phyloP scores from a whole-genome alignment of 306 rosid genomes.

The Casuarina glauca region DNA sequence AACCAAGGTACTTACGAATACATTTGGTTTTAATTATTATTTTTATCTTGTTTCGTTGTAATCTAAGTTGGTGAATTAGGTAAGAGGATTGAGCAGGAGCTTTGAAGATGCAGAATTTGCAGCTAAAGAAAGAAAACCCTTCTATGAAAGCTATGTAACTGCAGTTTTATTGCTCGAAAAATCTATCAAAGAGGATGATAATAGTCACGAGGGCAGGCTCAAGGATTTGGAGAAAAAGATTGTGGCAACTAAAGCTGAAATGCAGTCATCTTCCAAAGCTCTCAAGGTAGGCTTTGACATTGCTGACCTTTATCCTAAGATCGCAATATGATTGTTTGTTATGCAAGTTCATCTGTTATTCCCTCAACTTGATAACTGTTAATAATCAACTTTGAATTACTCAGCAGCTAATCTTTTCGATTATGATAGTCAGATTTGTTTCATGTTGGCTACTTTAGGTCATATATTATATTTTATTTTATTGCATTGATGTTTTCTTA shows the following conservation, averaged over 20 bases:
- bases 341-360: conserved; percentile 14
- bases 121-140: conserved; percentile 57
- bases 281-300: conserved; percentile 60
- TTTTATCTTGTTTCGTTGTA: conserved; percentile 25
- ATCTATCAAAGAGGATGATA: conserved; percentile 81
- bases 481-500: not conserved
- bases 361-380: conserved; percentile 11
- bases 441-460: not conserved
- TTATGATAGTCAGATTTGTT: not conserved
- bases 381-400: not conserved
- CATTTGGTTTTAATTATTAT: not conserved
- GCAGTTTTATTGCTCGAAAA: conserved; percentile 70
- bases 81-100: conserved; percentile 81
- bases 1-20: not conserved
- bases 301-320: conserved; percentile 4
- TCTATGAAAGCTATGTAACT: conserved; percentile 57
- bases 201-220: conserved; percentile 71
- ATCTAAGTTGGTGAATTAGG: conserved; percentile 83
- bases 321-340: not conserved
- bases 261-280: conserved; percentile 82
- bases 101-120: conserved; percentile 63
- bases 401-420: not conserved
- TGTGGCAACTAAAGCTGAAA: conserved; percentile 62
- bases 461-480: not conserved
- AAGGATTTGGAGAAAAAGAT: conserved; percentile 82